A percentile compares a stretch with the other conserved stretches of the same genome.
Evolutionary conservation across 2,329 filamentous ascomycete species (phyloP).

Genomic region (Dactylellina leptospora): DNA sequence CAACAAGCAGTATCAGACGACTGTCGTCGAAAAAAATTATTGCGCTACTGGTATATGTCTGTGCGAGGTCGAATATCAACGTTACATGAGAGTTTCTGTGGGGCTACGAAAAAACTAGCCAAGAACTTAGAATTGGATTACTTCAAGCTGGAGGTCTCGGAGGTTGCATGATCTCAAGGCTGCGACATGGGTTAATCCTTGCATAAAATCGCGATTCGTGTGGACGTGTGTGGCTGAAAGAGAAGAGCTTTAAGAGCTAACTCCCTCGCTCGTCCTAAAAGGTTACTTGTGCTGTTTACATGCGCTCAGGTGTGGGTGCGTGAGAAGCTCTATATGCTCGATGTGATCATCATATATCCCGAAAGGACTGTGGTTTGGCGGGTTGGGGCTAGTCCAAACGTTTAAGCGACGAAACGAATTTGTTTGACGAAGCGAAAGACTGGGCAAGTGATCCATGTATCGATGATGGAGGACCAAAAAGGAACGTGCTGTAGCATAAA

Average conservation of each 20-base stretch:
- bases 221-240: slow-evolving; percentile 11
- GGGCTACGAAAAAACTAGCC: no score
- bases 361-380: slow-evolving; percentile 25
- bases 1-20: slow-evolving; percentile 24
- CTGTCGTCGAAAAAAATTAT: slow-evolving; percentile 3
- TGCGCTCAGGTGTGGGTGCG: slow-evolving; percentile 20
- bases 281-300: slow-evolving; percentile 35
- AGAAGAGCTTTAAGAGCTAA: no score
- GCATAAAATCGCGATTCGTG: slow-evolving; percentile 25
- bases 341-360: neutral
- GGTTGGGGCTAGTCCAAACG: slow-evolving; percentile 36
- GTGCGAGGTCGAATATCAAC: no score
- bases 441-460: no score
- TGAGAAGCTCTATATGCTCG: slow-evolving; percentile 10
- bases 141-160: no score
- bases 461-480: no score
- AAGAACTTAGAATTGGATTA: no score
- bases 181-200: slow-evolving; percentile 33
- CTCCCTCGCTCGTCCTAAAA: slow-evolving; percentile 12
- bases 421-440: no score
- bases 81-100: no score
- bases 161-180: no score
- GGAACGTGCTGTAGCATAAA: no score
- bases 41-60: no score
- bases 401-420: slow-evolving; percentile 51